phyloP scores from a whole-genome alignment of 139 green algal species.

The Desmodesmus armatus region DNA sequence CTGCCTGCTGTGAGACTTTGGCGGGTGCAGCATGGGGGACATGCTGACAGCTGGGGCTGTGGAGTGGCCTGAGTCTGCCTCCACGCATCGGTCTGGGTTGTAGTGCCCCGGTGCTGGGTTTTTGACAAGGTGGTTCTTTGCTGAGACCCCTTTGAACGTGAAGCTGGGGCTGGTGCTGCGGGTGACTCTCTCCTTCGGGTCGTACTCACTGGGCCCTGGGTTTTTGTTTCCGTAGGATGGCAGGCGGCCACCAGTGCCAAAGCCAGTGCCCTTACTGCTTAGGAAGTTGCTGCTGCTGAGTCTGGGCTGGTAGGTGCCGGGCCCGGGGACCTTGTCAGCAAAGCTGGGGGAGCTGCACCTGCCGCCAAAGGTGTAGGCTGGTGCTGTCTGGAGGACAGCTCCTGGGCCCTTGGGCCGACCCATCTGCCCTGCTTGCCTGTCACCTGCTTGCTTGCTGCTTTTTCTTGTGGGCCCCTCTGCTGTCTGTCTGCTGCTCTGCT shows the following conservation, averaged over 20 bases:
- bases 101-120: slow-evolving; percentile 31
- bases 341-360: not conserved
- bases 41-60: slow-evolving; percentile 17
- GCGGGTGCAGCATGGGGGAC: not conserved
- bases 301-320: not conserved
- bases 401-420: slow-evolving; percentile 22
- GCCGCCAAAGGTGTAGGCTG: slow-evolving; percentile 24
- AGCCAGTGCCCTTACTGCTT: not conserved
- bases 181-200: not conserved
- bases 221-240: slow-evolving; percentile 5
- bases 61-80: not conserved
- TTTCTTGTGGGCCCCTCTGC: too few species aligned
- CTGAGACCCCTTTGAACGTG: slow-evolving; percentile 37
- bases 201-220: slow-evolving; percentile 30
- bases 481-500: too few species aligned
- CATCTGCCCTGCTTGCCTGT: slow-evolving; percentile 12
- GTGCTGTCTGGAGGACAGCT: slow-evolving; percentile 10
- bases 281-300: slow-evolving; percentile 10
- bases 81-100: slow-evolving; percentile 5
- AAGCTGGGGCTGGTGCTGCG: slow-evolving; percentile 28
- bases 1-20: not conserved
- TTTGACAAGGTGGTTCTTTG: slow-evolving; percentile 19
- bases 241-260: slow-evolving; percentile 12
- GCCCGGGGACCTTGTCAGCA: slow-evolving; percentile 5
- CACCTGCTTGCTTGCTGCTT: too few species aligned